phyloP scores from a whole-genome alignment of 164 flowering plant genomes.

The Tetrastigma voinierianum region DNA sequence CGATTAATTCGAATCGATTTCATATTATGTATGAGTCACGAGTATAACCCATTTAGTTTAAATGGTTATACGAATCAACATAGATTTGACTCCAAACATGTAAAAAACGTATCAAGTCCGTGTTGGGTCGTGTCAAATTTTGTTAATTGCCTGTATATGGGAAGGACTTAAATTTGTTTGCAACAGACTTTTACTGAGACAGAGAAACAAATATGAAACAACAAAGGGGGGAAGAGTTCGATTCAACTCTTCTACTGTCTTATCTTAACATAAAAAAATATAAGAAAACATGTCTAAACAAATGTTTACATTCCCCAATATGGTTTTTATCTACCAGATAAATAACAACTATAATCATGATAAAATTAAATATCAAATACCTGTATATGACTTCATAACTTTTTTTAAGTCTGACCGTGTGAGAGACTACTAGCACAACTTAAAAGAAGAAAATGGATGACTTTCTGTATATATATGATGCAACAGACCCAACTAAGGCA shows the following conservation, averaged over 20 bases:
- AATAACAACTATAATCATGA: slow-evolving; percentile 7
- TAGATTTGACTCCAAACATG: too few relatives aligned
- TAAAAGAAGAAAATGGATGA: slow-evolving; percentile 23
- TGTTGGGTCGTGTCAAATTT: too few relatives aligned
- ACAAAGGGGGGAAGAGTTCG: slow-evolving; percentile 1
- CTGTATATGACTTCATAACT: slow-evolving; percentile 12
- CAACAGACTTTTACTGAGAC: too few relatives aligned
- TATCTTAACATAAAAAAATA: background rate
- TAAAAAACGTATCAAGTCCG: too few relatives aligned
- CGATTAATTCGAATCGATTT: too few relatives aligned
- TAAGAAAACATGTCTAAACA: slow-evolving; percentile 4
- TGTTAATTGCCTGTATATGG: too few relatives aligned
- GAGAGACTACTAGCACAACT: background rate
- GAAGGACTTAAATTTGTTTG: background rate
- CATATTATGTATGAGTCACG: too few relatives aligned
- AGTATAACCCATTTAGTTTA: too few relatives aligned
- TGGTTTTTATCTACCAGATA: slow-evolving; percentile 7
- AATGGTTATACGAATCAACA: too few relatives aligned
- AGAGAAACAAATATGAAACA: background rate
- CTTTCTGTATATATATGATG: too few relatives aligned
- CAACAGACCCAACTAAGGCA: too few relatives aligned
- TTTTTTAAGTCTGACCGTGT: background rate
- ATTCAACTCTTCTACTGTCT: slow-evolving; percentile 12
- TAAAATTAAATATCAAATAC: slow-evolving; percentile 4
- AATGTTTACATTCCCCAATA: slow-evolving; percentile 15